Evolutionary conservation across 306 rosid species (phyloP), one percentile per base, ranked within the genome.

Genomic region (Dalbergia oliveri): DNA sequence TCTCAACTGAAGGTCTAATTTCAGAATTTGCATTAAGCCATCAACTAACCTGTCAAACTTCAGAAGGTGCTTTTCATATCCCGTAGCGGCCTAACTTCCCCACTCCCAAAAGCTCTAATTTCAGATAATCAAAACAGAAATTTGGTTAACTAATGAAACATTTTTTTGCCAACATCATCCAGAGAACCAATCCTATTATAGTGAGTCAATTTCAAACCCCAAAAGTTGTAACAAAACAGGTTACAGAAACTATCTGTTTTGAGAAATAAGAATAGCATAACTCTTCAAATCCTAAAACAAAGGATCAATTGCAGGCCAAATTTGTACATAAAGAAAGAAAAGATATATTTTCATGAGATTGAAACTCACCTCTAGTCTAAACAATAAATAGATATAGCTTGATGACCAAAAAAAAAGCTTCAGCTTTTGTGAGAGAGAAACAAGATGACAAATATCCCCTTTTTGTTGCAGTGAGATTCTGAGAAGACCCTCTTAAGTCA

Each of bases 311-410:
- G 60, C 21, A 13, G 23, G 50, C 50, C 9, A 54, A 54, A 54
- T 9, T 11, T 26, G 31, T 11, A 54, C 4, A 14, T 18, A n/a
- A 60, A n/a, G 34, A 45, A 80, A 82, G 26, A 64, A 31, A 77
- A 45, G 18, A n/a, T 45, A 72, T 0, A 72, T 66, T 73, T 33
- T 9, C 10, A 54, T 54, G 34, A 73, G 4, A 63, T 16, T 31
- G 37, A 76, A 85, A 83, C 74, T 70, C 49, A 89, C 94, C 88
- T 77, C 39, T 6, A 68, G 44, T 47, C 2, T 50, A 50, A 50
- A 50, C 2, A 50, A 34, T 43, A 77, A 62, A 73, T 60, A 69
- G 77, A 69, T 45, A 11, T 64, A 18, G 69, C 31, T 49, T 43
- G 87, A 73, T 72, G 44, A 59, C 66, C 61, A 58, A 73, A 65